Percentiles rank a stretch among this genome's conserved stretches.
These are phyloP conservation scores for Ilyonectria sp. DNA, from an alignment of 2,329 filamentous ascomycete genomes.

Conservation along the genomic window DNA sequence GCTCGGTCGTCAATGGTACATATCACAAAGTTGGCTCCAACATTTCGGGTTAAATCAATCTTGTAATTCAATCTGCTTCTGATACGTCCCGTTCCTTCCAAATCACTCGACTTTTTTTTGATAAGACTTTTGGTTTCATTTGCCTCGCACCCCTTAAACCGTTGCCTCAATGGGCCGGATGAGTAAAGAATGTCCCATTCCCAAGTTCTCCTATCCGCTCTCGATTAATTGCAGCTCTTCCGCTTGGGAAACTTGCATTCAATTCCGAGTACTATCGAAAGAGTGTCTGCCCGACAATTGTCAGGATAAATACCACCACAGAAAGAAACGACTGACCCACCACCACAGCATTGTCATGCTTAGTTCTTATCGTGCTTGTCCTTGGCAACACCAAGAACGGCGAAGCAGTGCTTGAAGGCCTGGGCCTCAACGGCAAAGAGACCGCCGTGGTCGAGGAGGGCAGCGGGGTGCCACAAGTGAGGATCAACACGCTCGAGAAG, in stretches of 20 bases:
- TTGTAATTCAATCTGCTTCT: background rate
- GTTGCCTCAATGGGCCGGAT: background rate
- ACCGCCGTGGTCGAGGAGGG: constrained; percentile 55
- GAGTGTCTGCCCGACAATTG: background rate
- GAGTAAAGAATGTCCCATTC: background rate
- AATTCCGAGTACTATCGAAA: background rate
- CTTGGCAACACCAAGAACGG: constrained; percentile 45
- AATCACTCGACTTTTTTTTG: background rate
- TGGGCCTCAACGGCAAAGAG: constrained; percentile 55
- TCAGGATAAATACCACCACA: background rate
- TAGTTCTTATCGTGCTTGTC: too few relatives aligned
- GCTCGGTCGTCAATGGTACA: too few relatives aligned
- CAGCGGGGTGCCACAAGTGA: constrained; percentile 55
- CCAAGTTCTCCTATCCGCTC: background rate
- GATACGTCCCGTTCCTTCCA: background rate
- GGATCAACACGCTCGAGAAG: constrained; percentile 57
- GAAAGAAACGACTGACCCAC: background rate
- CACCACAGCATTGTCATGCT: background rate
- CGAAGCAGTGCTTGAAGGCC: constrained; percentile 57
- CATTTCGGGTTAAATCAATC: too few relatives aligned
- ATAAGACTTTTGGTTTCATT: background rate
- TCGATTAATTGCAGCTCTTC: background rate
- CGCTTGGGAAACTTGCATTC: background rate
- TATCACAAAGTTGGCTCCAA: too few relatives aligned
- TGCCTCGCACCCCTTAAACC: background rate